phyloP scores from a whole-genome alignment of 495 filamentous ascomycete species.

The Aspergillus avenaceus region DNA sequence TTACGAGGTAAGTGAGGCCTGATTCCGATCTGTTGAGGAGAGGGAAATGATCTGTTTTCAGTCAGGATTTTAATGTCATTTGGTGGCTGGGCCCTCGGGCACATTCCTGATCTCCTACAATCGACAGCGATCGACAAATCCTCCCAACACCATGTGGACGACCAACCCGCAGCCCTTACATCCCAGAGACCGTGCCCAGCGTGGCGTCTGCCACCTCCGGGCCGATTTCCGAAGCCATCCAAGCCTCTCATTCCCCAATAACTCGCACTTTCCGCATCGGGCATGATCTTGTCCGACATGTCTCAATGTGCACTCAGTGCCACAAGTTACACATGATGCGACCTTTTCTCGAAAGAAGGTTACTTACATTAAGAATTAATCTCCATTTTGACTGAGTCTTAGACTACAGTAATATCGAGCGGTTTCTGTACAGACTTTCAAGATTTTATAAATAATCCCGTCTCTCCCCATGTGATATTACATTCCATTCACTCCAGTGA shows the following conservation, averaged over 20 bases:
- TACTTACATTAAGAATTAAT: no score
- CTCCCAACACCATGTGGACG: not conserved
- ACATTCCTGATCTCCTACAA: not conserved
- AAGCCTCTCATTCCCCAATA: no score
- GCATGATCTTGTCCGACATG: not conserved
- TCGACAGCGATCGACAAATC: not conserved
- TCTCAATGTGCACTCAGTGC: no score
- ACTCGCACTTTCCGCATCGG: not conserved
- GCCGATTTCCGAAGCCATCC: not conserved
- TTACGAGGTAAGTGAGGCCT: no score
- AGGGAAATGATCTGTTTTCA: not conserved
- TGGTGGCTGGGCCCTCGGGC: constrained; percentile 5
- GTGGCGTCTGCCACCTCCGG: not conserved
- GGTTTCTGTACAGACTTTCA: no score
- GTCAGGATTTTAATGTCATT: not conserved
- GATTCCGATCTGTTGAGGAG: not conserved
- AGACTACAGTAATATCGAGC: no score
- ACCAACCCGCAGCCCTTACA: not conserved
- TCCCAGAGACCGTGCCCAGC: not conserved
- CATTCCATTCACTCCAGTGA: no score
- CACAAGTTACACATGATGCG: not conserved
- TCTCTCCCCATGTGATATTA: no score
- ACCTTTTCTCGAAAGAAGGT: not conserved
- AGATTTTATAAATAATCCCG: no score
- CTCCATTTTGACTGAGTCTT: no score